phyloP scores from a whole-genome alignment of 2,329 filamentous ascomycete genomes.

The Aureobasidium uvarum region DNA sequence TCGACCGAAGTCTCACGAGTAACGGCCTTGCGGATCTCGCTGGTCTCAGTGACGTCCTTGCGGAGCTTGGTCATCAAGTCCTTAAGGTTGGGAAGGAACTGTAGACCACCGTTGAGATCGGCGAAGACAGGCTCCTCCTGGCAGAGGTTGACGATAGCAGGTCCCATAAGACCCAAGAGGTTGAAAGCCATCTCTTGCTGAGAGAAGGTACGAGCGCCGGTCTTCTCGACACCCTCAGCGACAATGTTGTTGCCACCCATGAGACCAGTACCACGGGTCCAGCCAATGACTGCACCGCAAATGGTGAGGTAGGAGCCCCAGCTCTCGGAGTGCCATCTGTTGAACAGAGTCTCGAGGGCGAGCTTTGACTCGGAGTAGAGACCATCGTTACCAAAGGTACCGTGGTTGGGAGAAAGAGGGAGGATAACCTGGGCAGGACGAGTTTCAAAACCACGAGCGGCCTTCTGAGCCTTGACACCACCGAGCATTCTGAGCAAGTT shows the following conservation, averaged over 20 bases:
- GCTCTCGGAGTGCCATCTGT: conserved; percentile 95
- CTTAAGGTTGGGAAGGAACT: conserved; percentile 96
- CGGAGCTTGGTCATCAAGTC: conserved; percentile 89
- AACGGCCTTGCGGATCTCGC: conserved; percentile 88
- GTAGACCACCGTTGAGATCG: conserved; percentile 93
- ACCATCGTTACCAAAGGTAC: conserved; percentile 96
- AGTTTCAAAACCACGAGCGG: conserved; percentile 83
- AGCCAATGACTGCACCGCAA: conserved; percentile 96
- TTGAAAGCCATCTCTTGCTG: conserved; percentile 99
- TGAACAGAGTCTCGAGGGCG: conserved; percentile 94
- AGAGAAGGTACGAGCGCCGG: conserved; percentile 96
- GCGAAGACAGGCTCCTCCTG: conserved; percentile 95
- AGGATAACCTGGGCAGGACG: conserved; percentile 95
- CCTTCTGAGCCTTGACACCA: conserved; percentile 86
- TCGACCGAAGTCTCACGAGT: conserved; percentile 95
- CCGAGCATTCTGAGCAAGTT: conserved; percentile 92
- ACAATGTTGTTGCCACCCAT: conserved; percentile 99
- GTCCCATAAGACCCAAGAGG: conserved; percentile 91
- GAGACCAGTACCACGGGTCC: conserved; percentile 96
- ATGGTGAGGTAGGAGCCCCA: conserved; percentile 98
- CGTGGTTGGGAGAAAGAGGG: conserved; percentile 95
- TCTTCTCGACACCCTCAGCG: conserved; percentile 92
- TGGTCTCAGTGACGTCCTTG: conserved; percentile 92
- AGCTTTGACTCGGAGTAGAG: conserved; percentile 98
- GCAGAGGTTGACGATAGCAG: conserved; percentile 89